Conservation (phyloP, 2,329 filamentous ascomycete genomes). For the Trichoderma sp. region DNA sequence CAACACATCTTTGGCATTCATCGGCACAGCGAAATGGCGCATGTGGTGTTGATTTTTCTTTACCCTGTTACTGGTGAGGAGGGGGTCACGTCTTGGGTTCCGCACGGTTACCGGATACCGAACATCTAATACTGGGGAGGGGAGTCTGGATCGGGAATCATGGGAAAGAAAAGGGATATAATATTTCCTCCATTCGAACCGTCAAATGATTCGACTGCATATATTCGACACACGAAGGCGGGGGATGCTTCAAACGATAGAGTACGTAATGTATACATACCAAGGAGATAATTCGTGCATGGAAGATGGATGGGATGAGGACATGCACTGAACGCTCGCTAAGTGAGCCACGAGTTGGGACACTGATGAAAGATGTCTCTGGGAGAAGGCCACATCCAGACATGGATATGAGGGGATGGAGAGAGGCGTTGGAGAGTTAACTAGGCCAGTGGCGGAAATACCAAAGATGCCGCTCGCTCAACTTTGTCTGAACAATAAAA, state of each 20-base stretch:
- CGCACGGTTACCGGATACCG: slow-evolving; percentile 35
- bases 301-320: slow-evolving; percentile 32
- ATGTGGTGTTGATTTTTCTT: slow-evolving; percentile 32
- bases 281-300: slow-evolving; percentile 44
- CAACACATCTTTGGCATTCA: slow-evolving; percentile 47
- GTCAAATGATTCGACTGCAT: slow-evolving; percentile 35
- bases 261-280: slow-evolving; percentile 47
- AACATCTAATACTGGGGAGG: slow-evolving; percentile 36
- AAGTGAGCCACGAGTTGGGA: slow-evolving; percentile 36
- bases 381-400: background rate
- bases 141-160: slow-evolving; percentile 27
- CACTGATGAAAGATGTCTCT: slow-evolving; percentile 26
- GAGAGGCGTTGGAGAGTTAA: slow-evolving; percentile 29
- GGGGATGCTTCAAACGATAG: slow-evolving; percentile 39
- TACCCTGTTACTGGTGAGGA: slow-evolving; percentile 35
- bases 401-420: background rate
- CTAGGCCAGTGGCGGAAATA: slow-evolving; percentile 38
- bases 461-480: slow-evolving; percentile 48
- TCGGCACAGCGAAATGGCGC: slow-evolving; percentile 47
- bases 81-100: slow-evolving; percentile 35
- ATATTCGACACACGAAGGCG: slow-evolving; percentile 35
- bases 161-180: slow-evolving; percentile 25
- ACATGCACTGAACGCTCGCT: slow-evolving; percentile 42
- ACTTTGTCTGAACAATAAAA: slow-evolving; percentile 33
- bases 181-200: slow-evolving; percentile 26